Evolutionary conservation across 345 rosid genomes (phyloP), one percentile per base, ranked within the genome.

Genomic region (Punica granatum): DNA sequence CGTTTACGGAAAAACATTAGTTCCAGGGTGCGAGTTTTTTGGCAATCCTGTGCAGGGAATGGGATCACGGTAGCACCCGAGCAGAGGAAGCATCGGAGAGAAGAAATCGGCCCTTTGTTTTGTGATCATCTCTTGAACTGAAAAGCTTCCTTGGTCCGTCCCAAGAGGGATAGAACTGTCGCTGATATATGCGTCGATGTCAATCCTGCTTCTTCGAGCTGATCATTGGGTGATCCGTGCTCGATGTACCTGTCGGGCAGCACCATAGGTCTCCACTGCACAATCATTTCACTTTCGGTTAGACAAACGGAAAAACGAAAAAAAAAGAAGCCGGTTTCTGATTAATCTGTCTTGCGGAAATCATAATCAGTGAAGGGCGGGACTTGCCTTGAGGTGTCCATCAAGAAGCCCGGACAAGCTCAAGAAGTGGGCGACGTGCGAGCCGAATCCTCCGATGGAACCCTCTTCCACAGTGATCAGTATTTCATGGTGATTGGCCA

Each of bases 401-500:
- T 92, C 98, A 21, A 90, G 83, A 63, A 88, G 78, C 6, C 95
- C 97, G 49, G 78, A 77, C 23, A 88, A 80, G 32, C 90, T 79
- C 66, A 90, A 80, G 83, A 81, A 92, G 39, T 92, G 98, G 2
- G 86, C 66, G 19, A 92, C 90, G 67, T 92, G 98, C 0, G 97
- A 88, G 48, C 90, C 78, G 62, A 92, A 92, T n/a, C 98, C 98
- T 61, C 93, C 97, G 23, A 92, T 72, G 0, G 93, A 81, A 61
- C 96, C 98, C 71, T 92, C 97, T 82, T 92, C 98, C 37, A 80
- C 86, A 1, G 96, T 90, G 58, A 90, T 79, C 56, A 90, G 81
- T 63, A 90, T 74, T 72, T 92, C 87, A 53, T 90, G 98, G 36
- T 87, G 88, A 6, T 71, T 80, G 46, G 97, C 96, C 70, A 92